These are phyloP conservation scores for Cryptococcus hybrid DNA, from an alignment of 1,284 basidiomycete genomes.

Conservation along the genomic window DNA sequence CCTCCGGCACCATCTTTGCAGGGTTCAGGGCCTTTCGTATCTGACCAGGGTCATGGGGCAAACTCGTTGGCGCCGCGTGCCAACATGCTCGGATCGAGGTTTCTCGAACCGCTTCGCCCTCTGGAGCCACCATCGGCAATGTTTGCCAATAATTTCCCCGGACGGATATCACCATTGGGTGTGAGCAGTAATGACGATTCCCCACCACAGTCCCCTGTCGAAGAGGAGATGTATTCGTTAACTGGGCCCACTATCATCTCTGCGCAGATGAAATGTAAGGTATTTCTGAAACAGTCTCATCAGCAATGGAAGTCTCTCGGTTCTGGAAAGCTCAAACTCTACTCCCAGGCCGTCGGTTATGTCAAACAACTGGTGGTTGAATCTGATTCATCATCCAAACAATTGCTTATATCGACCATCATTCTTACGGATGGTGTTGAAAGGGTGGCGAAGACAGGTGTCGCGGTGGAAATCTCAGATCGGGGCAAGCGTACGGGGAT, in stretches of 20 bases:
- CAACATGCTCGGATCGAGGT: no score
- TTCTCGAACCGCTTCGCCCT: constrained; percentile 33
- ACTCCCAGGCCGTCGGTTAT: constrained; percentile 74
- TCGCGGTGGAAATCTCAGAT: constrained; percentile 94
- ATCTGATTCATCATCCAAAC: constrained; percentile 69
- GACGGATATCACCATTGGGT: constrained; percentile 2
- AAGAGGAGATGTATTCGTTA: constrained; percentile 55
- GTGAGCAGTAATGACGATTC: constrained; percentile 58
- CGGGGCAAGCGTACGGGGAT: constrained; percentile 88
- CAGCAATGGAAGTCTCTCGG: constrained; percentile 97
- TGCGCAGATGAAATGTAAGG: constrained; percentile 98
- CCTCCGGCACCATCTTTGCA: no score
- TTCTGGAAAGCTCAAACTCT: constrained; percentile 81
- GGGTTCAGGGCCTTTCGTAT: no score
- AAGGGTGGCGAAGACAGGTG: constrained; percentile 93
- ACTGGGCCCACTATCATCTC: constrained; percentile 71
- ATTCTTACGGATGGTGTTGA: constrained; percentile 95
- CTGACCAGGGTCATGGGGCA: no score
- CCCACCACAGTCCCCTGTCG: constrained; percentile 71
- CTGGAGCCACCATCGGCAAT: constrained; percentile 32
- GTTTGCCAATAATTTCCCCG: constrained; percentile 26
- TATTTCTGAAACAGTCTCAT: constrained; percentile 93
- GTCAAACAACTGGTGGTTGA: constrained; percentile 96
- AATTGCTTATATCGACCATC: constrained; percentile 88
- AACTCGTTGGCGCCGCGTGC: no score